Evolutionary conservation across 768 basidiomycete species (phyloP).

Genomic region (Rhizopogon salebrosus): DNA sequence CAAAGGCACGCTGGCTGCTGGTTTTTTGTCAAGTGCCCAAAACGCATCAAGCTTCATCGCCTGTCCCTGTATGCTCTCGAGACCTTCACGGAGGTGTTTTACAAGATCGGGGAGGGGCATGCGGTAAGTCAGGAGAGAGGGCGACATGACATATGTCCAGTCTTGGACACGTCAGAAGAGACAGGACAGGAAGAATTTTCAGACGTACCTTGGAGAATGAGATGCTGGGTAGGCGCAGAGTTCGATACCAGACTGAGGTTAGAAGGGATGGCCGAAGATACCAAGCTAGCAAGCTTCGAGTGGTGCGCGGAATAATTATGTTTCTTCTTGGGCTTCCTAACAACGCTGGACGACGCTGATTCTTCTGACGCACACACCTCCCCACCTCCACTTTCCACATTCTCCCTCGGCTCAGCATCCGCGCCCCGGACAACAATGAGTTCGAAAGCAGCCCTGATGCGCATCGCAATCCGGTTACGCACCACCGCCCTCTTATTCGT

Average conservation of each 20-base stretch:
- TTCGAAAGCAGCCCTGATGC: constrained; percentile 1
- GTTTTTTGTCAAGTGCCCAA: not conserved
- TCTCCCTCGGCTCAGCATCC: not conserved
- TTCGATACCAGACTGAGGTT: not conserved
- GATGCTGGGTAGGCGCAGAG: not conserved
- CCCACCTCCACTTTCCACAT: not conserved
- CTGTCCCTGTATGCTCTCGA: constrained; percentile 9
- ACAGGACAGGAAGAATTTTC: not conserved
- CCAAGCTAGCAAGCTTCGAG: not conserved
- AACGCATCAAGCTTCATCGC: not conserved
- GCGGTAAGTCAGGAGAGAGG: constrained; percentile 19
- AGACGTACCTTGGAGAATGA: constrained; percentile 15
- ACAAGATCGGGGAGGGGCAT: constrained; percentile 20
- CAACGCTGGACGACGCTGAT: not conserved
- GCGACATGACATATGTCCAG: constrained; percentile 25
- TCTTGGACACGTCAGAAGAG: constrained; percentile 8
- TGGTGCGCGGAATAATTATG: not conserved
- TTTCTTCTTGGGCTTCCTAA: not conserved
- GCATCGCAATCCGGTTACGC: constrained; percentile 2
- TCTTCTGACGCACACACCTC: not conserved
- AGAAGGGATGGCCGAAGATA: not conserved
- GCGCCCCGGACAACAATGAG: not conserved
- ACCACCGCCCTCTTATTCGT: constrained; percentile 4
- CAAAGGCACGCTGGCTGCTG: not conserved
- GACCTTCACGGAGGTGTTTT: constrained; percentile 15